These are phyloP conservation scores for Beta macrorhiza DNA, from an alignment of 179 eudicot species.

Conservation along the genomic window DNA sequence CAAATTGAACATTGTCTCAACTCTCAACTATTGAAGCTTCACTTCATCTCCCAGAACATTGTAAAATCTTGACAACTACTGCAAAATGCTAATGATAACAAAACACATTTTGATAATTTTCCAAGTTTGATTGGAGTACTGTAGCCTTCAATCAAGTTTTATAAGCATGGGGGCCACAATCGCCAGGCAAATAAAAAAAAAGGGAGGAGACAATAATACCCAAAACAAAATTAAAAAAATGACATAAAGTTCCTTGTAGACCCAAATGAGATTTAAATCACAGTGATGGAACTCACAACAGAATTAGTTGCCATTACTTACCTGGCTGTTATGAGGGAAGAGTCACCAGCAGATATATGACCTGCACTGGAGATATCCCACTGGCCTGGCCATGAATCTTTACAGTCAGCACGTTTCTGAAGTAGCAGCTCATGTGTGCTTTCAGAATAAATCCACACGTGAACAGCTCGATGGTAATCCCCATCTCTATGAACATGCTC, in stretches of 20 bases:
- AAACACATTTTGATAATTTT: background rate
- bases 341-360: constrained; percentile 92
- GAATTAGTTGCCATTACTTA: constrained; percentile 17
- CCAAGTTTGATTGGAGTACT: background rate
- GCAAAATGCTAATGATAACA: background rate
- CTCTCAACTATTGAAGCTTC: too few relatives aligned
- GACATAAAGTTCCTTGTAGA: background rate
- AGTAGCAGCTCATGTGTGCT: constrained; percentile 83
- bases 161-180: background rate
- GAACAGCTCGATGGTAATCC: constrained; percentile 92
- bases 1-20: too few relatives aligned
- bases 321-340: constrained; percentile 89
- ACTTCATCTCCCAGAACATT: too few relatives aligned
- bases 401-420: constrained; percentile 80
- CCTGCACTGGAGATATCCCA: constrained; percentile 99
- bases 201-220: too few relatives aligned
- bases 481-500: constrained; percentile 82
- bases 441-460: constrained; percentile 91
- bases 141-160: background rate
- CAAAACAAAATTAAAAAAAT: too few relatives aligned
- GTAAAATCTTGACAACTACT: too few relatives aligned
- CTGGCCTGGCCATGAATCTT: constrained; percentile 89
- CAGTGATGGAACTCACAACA: background rate
- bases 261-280: background rate
- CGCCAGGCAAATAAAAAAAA: background rate